Evolutionary conservation across 225 moss, liverwort and hornwort genomes (phyloP).

Genomic region (Marchantia polymorpha): DNA sequence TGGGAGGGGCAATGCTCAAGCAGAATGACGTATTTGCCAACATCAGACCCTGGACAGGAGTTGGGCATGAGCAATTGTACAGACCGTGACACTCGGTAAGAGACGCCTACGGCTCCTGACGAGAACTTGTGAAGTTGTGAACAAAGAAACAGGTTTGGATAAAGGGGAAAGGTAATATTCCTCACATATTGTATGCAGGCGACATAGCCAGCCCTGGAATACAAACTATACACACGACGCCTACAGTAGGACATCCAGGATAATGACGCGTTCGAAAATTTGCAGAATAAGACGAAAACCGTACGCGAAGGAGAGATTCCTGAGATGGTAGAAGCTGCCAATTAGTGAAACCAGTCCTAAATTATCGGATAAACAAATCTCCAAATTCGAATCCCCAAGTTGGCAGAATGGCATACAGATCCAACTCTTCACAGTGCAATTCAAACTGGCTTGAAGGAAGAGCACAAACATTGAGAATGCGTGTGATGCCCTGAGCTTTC

Average conservation of each 20-base stretch:
- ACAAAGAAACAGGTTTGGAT: neutral
- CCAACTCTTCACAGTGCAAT: neutral
- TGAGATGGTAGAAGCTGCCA: neutral
- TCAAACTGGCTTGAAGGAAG: neutral
- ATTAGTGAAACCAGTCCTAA: neutral
- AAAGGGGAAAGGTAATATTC: neutral
- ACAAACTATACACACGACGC: neutral
- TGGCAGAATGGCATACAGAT: neutral
- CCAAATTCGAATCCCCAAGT: neutral
- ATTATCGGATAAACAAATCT: neutral
- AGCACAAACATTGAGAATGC: slow-evolving; percentile 84
- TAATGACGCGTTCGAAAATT: neutral
- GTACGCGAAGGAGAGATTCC: neutral
- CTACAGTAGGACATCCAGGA: neutral
- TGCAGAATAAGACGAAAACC: neutral
- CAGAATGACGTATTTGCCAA: no score
- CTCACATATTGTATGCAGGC: neutral
- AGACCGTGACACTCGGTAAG: no score
- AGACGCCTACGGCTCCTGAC: neutral
- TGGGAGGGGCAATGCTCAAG: no score
- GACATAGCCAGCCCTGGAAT: neutral
- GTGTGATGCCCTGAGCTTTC: slow-evolving; percentile 84
- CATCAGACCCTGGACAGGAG: no score
- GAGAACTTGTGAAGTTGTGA: neutral
- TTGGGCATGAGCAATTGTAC: no score